Percentiles rank a stretch among this genome's conserved stretches.
These are phyloP conservation scores for Rhodotorula toruloides DNA, from an alignment of 768 basidiomycete species.

Conservation along the genomic window DNA sequence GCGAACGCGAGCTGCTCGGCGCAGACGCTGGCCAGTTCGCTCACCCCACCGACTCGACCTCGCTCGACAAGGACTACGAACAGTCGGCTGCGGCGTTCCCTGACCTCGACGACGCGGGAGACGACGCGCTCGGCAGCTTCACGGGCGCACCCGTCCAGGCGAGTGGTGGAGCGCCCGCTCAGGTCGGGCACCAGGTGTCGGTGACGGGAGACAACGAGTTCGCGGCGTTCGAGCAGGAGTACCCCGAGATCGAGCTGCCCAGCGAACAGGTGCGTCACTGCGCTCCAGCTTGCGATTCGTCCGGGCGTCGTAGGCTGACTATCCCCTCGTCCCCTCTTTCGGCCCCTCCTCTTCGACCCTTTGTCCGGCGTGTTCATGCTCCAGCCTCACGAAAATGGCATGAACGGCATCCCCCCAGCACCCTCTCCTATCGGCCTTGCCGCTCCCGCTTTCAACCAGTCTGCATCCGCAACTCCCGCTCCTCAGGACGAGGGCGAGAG, in stretches of 20 bases:
- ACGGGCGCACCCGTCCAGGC: slow-evolving; percentile 55
- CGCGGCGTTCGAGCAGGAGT: slow-evolving; percentile 76
- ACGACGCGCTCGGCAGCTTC: slow-evolving; percentile 50
- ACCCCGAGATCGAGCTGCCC: slow-evolving; percentile 64
- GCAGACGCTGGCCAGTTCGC: slow-evolving; percentile 22
- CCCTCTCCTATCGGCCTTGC: slow-evolving; percentile 13
- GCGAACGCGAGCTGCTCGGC: slow-evolving; percentile 31
- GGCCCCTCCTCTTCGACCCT: slow-evolving; percentile 43
- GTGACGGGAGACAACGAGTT: slow-evolving; percentile 75
- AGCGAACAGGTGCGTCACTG: slow-evolving; percentile 5
- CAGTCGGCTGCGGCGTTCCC: slow-evolving; percentile 76
- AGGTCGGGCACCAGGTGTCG: slow-evolving; percentile 54
- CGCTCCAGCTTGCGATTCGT: no score
- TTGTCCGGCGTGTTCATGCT: no score
- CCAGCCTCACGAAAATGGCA: slow-evolving; percentile 13
- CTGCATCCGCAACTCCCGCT: slow-evolving; percentile 23
- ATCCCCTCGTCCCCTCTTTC: no score
- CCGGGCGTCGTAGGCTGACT: no score
- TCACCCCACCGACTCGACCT: slow-evolving; percentile 38
- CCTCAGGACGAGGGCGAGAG: slow-evolving; percentile 66
- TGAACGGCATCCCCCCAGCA: slow-evolving; percentile 12
- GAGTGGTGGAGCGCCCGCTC: slow-evolving; percentile 42
- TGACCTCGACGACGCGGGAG: slow-evolving; percentile 58
- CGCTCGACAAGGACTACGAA: slow-evolving; percentile 72
- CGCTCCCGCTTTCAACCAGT: slow-evolving; percentile 27